These are phyloP conservation scores for Triticum aestivum DNA, from an alignment of 176 grass and related monocot genomes.

Conservation along the genomic window IWGSC_CS_RefSeq_v2.1 NC_057797.1:669323338-669323837, in stretches of 20 bases:
- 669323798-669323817: slow-evolving; percentile 96
- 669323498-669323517: background rate
- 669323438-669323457: background rate
- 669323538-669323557: background rate
- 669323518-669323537: background rate
- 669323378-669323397: slow-evolving; percentile 41
- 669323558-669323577: background rate
- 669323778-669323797: slow-evolving; percentile 97
- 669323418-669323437: background rate
- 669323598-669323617: background rate
- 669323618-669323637: background rate
- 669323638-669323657: background rate
- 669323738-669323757: slow-evolving; percentile 91
- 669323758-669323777: slow-evolving; percentile 77
- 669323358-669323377: slow-evolving; percentile 95
- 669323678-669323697: slow-evolving; percentile 29
- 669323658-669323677: slow-evolving; percentile 8
- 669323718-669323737: slow-evolving; percentile 78
- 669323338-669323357: slow-evolving; percentile 91
- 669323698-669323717: slow-evolving; percentile 80
- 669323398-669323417: background rate
- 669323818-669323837: background rate
- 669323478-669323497: background rate
- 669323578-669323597: background rate
- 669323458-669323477: background rate